Conservation (phyloP, 345 rosid genomes). For the Stellera chamaejasme region DNA sequence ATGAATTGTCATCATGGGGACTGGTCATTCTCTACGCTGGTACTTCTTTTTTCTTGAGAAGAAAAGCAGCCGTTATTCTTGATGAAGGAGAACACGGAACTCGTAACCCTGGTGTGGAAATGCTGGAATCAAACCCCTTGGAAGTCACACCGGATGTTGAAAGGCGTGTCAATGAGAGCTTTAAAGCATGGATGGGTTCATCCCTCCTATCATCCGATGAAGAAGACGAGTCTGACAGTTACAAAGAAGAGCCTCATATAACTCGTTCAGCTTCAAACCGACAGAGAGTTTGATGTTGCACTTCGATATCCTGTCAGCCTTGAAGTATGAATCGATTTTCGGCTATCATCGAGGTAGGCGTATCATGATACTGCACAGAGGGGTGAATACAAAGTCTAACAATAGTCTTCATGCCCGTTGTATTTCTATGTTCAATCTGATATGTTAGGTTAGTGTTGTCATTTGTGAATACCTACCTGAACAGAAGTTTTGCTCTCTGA, state of each 20-base stretch:
- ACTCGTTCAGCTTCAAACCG: constrained; percentile 27
- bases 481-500: too few species aligned
- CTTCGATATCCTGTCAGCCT: too few species aligned
- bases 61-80: constrained; percentile 59
- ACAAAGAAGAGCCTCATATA: constrained; percentile 34
- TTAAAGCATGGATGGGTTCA: constrained; percentile 91
- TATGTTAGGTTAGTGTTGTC: too few species aligned
- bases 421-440: too few species aligned
- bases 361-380: too few species aligned
- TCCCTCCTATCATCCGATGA: constrained; percentile 83
- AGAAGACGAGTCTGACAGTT: constrained; percentile 65
- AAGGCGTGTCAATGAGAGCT: constrained; percentile 76
- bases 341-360: too few species aligned
- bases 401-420: too few species aligned
- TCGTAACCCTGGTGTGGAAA: constrained; percentile 70
- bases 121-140: constrained; percentile 70
- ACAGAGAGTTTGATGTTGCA: constrained; percentile 29
- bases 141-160: constrained; percentile 74
- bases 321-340: too few species aligned
- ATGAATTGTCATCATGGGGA: constrained; percentile 83
- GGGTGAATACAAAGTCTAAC: too few species aligned
- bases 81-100: constrained; percentile 61
- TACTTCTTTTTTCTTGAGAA: constrained; percentile 63
- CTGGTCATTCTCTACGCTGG: constrained; percentile 64
- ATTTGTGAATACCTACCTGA: too few species aligned